These are phyloP conservation scores for Tuber borchii DNA, from an alignment of 495 filamentous ascomycete genomes.

Conservation along the genomic window DNA sequence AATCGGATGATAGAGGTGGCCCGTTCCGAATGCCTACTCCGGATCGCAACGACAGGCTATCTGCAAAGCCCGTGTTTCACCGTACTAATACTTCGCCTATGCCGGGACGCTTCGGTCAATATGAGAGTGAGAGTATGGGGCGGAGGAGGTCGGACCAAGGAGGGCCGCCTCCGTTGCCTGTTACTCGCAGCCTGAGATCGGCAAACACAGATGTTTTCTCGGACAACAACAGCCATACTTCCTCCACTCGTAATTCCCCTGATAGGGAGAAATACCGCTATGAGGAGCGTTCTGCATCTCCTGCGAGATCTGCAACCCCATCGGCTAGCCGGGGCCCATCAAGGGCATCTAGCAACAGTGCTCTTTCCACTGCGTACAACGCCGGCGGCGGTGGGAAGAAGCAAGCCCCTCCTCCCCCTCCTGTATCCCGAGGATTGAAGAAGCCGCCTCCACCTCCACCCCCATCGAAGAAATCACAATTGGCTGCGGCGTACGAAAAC, in stretches of 20 bases:
- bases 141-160: slow-evolving; percentile 36
- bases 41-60: slow-evolving; percentile 23
- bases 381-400: slow-evolving; percentile 26
- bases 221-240: slow-evolving; percentile 28
- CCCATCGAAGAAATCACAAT: slow-evolving; percentile 33
- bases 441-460: slow-evolving; percentile 41
- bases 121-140: slow-evolving; percentile 31
- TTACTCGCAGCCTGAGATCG: slow-evolving; percentile 27
- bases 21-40: slow-evolving; percentile 37
- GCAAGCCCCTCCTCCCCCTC: slow-evolving; percentile 37
- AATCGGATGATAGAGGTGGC: slow-evolving; percentile 22
- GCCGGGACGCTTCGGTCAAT: slow-evolving; percentile 32
- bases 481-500: slow-evolving; percentile 11
- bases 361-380: slow-evolving; percentile 13
- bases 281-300: slow-evolving; percentile 31
- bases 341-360: slow-evolving; percentile 10
- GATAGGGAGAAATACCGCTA: slow-evolving; percentile 28
- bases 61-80: slow-evolving; percentile 31
- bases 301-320: slow-evolving; percentile 19
- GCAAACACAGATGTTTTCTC: slow-evolving; percentile 32
- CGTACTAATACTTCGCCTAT: slow-evolving; percentile 35
- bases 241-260: slow-evolving; percentile 27
- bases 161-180: slow-evolving; percentile 29
- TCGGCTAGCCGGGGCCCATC: slow-evolving; percentile 9
- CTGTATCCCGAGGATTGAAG: slow-evolving; percentile 27